Conservation (phyloP, 164 flowering plant species). For the Cinnamomum micranthum region DNA sequence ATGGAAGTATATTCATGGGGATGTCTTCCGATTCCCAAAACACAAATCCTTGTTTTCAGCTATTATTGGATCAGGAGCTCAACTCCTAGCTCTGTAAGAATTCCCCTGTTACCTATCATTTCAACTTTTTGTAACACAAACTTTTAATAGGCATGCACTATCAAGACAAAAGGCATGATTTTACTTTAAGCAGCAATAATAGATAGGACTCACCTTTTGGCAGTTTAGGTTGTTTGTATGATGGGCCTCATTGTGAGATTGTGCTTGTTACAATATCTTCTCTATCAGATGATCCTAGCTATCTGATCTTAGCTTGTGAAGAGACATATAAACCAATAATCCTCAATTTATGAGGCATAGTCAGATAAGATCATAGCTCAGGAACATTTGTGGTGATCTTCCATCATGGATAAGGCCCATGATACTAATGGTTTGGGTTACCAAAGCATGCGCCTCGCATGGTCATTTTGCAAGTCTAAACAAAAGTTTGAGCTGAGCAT, state of each 20-base stretch:
- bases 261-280: not conserved
- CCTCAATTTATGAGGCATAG: not conserved
- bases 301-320: not conserved
- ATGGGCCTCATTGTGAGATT: not conserved
- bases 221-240: no score
- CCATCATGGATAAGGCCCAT: not conserved
- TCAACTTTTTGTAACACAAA: no score
- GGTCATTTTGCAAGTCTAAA: not conserved
- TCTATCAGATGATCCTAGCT: not conserved
- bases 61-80: slow-evolving; percentile 27
- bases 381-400: not conserved
- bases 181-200: not conserved
- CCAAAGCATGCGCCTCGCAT: not conserved
- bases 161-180: not conserved
- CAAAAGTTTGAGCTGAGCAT: not conserved
- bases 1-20: slow-evolving; percentile 32
- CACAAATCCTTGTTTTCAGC: slow-evolving; percentile 29
- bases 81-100: slow-evolving; percentile 22
- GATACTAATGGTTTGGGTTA: not conserved
- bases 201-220: not conserved
- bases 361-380: not conserved
- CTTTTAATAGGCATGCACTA: not conserved
- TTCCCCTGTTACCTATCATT: not conserved
- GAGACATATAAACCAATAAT: not conserved
- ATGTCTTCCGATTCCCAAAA: slow-evolving; percentile 26